phyloP scores from a whole-genome alignment of 805 yeast genomes.

The Pichia kluyveri region DNA sequence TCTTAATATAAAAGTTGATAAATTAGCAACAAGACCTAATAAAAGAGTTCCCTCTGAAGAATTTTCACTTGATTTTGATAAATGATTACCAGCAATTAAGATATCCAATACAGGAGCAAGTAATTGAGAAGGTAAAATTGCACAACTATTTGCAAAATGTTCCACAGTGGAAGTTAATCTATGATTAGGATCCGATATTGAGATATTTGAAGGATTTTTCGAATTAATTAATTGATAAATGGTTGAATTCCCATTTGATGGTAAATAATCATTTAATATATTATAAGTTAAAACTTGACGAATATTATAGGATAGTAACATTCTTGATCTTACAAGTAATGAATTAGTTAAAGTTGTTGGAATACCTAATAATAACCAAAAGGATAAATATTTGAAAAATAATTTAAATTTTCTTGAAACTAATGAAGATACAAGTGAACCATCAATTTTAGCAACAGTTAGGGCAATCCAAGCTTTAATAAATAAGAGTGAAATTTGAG shows the following conservation, averaged over 20 bases:
- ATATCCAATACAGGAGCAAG: slow-evolving; percentile 79
- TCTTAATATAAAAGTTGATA: slow-evolving; percentile 65
- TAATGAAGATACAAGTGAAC: slow-evolving; percentile 71
- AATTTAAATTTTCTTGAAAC: slow-evolving; percentile 59
- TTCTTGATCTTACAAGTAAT: slow-evolving; percentile 51
- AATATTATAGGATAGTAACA: slow-evolving; percentile 46
- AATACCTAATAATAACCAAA: slow-evolving; percentile 79
- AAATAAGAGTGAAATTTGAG: slow-evolving; percentile 54
- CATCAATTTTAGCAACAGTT: slow-evolving; percentile 81
- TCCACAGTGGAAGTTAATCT: slow-evolving; percentile 74
- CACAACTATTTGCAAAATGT: slow-evolving; percentile 59
- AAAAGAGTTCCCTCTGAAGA: slow-evolving; percentile 73
- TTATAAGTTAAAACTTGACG: slow-evolving; percentile 56
- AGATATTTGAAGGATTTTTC: slow-evolving; percentile 10
- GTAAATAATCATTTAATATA: slow-evolving; percentile 63
- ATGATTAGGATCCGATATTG: slow-evolving; percentile 71
- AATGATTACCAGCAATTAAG: slow-evolving; percentile 68
- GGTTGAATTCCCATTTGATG: slow-evolving; percentile 58
- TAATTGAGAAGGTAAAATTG: slow-evolving; percentile 72
- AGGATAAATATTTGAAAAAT: slow-evolving; percentile 52
- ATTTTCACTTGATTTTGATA: slow-evolving; percentile 55
- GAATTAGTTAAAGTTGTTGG: slow-evolving; percentile 83
- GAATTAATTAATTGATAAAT: slow-evolving; percentile 61
- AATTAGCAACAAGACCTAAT: slow-evolving; percentile 70
- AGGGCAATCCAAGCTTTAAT: slow-evolving; percentile 66